A percentile compares a stretch with the other conserved stretches of the same genome.
phyloP scores from a whole-genome alignment of 257 asterid species.

The Fraxinus anomala region DNA sequence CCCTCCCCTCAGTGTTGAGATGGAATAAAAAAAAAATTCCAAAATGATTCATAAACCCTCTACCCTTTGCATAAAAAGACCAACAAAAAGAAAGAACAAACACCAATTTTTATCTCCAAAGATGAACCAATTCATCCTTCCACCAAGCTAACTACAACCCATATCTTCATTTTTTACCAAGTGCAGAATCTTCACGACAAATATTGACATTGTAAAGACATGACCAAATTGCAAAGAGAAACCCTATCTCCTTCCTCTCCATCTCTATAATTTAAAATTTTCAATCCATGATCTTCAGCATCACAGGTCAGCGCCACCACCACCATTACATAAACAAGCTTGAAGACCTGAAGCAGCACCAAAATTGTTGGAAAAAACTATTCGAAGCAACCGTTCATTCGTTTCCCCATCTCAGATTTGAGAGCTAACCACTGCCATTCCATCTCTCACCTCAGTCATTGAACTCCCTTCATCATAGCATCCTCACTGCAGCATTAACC shows the following conservation, averaged over 20 bases:
- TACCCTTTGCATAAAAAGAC: too few species aligned
- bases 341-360: neutral
- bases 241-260: neutral
- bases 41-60: neutral
- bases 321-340: neutral
- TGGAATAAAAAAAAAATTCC: neutral
- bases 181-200: neutral
- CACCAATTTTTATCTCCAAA: neutral
- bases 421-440: neutral
- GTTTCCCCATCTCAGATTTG: neutral
- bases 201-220: neutral
- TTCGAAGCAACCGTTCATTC: neutral
- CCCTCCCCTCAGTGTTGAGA: neutral
- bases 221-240: neutral
- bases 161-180: too few species aligned
- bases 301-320: neutral
- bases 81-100: too few species aligned
- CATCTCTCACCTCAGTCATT: neutral
- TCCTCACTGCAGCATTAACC: neutral
- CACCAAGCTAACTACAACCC: neutral
- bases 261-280: neutral
- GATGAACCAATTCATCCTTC: neutral
- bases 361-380: neutral
- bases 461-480: neutral
- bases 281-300: neutral